Evolutionary conservation across 2,329 filamentous ascomycete species (phyloP).

Genomic region (Periconia digitata): DNA sequence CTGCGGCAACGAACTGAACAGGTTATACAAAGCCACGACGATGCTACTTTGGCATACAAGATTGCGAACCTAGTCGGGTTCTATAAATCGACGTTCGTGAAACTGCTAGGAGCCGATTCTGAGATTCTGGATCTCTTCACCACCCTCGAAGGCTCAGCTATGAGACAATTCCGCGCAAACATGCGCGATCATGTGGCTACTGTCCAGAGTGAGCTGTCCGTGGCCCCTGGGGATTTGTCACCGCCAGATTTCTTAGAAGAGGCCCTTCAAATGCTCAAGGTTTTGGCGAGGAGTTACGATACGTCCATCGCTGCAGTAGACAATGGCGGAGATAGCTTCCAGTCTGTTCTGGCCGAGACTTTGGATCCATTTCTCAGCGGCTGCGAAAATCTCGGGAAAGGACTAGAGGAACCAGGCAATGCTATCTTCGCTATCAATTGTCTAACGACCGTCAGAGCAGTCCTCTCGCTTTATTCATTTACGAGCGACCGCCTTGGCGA

Average conservation of each 20-base stretch:
- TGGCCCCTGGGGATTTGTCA: constrained; percentile 70
- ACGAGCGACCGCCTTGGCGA: constrained; percentile 57
- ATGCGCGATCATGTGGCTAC: constrained; percentile 78
- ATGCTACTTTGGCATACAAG: constrained; percentile 84
- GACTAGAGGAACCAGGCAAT: constrained; percentile 60
- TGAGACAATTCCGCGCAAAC: constrained; percentile 78
- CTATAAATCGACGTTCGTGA: constrained; percentile 82
- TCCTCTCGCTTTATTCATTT: constrained; percentile 65
- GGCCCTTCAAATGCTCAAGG: constrained; percentile 73
- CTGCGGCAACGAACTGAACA: constrained; percentile 89
- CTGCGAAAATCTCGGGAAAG: constrained; percentile 69
- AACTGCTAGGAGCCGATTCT: constrained; percentile 71
- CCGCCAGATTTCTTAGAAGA: constrained; percentile 80
- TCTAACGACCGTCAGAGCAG: constrained; percentile 59
- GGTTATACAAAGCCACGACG: constrained; percentile 88
- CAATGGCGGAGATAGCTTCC: constrained; percentile 68
- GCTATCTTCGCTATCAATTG: constrained; percentile 77
- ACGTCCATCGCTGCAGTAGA: constrained; percentile 65
- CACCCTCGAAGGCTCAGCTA: constrained; percentile 71
- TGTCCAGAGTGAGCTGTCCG: constrained; percentile 71
- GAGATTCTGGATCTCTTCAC: constrained; percentile 69
- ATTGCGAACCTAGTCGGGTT: constrained; percentile 87
- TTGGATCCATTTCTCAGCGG: constrained; percentile 82
- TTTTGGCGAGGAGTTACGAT: constrained; percentile 84
- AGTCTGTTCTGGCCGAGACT: constrained; percentile 72